phyloP scores from a whole-genome alignment of 352 stramenopile genomes.

The Phytophthora fragariaefolia region DNA sequence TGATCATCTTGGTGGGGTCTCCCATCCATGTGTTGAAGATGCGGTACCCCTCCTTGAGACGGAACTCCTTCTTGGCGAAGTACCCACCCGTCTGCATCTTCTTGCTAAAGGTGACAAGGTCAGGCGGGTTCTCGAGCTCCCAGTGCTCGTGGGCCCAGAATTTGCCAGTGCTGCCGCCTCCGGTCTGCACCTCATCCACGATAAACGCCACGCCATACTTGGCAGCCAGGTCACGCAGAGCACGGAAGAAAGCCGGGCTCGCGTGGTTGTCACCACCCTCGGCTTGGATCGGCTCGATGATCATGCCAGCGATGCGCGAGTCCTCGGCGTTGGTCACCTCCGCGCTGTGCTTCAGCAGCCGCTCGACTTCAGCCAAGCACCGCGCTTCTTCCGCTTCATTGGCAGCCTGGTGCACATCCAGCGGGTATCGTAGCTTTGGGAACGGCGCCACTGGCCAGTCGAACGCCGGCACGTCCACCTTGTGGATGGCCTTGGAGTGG shows the following conservation, averaged over 20 bases:
- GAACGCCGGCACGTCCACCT: conserved; percentile 86
- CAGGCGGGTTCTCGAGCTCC: conserved; percentile 74
- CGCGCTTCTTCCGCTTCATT: conserved; percentile 77
- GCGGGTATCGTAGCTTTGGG: conserved; percentile 70
- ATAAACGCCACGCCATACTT: conserved; percentile 79
- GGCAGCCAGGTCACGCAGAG: conserved; percentile 60
- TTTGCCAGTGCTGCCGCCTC: conserved; percentile 80
- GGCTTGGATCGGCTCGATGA: conserved; percentile 85
- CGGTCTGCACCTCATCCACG: conserved; percentile 88
- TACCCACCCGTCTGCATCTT: conserved; percentile 88
- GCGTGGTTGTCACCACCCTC: conserved; percentile 86
- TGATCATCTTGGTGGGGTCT: conserved; percentile 87
- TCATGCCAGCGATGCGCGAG: conserved; percentile 72
- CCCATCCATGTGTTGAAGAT: conserved; percentile 93
- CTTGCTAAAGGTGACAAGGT: conserved; percentile 89
- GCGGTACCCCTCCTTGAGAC: conserved; percentile 71
- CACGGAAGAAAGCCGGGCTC: conserved; percentile 72
- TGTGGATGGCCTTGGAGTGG: conserved; percentile 89
- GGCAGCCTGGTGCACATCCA: conserved; percentile 57
- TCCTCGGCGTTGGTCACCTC: conserved; percentile 31
- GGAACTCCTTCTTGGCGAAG: conserved; percentile 81
- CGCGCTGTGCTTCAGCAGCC: conserved; percentile 53
- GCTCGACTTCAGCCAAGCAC: conserved; percentile 73
- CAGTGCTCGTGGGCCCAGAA: conserved; percentile 90
- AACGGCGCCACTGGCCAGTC: conserved; percentile 87